Base-by-base conservation (phyloP, 2,329 filamentous ascomycete species). In the Huntiella savannae region DNA sequence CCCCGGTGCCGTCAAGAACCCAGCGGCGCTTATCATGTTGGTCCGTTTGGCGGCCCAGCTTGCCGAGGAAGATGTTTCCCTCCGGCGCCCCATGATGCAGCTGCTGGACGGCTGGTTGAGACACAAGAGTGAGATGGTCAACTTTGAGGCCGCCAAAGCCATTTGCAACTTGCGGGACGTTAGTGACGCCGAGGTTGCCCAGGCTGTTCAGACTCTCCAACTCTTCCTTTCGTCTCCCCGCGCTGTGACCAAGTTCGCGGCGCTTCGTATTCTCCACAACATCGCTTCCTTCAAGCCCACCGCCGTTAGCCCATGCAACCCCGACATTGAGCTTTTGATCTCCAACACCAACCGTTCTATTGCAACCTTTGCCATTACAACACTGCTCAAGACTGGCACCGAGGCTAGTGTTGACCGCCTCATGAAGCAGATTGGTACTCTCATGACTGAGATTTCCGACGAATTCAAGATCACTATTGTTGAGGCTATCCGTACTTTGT, bases 391-490 rank as follows among this genome's bases (percentile, higher is more conserved):
- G 74, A 98, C 91, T 8, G 91, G 91, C 51, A 98, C 96, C 59
- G 91, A 98, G 65, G 84, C 84, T 35, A 95, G 86, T 54, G 91
- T 98, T 39, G 91, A 98, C 60, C 79, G 91, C 46, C 66, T 98
- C 54, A 95, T 98, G 86, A 95, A 95, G 72, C 87, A 96, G 62
- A 96, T 98, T 52, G 86, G 85, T 17, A 81, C 82, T 35, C 95
- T 98, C 68, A 96, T 98, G 91, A 84, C 87, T 4, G 91, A 96
- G 63, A 96, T 96, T 54, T 95, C 88, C 5, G 91, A 98, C 59
- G 91, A 98, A 63, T 98, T 98, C 71, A 98, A 96, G 71, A 94
- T 98, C 54, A 98, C 91, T n/a, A 94, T 98, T 57, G 88, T 98
- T 38, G 91, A 98, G 63, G 91, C 91, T 37, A 95, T 98, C 58